Conservation (phyloP, 2,329 filamentous ascomycete genomes). For the Periconia macrospinosa region DNA sequence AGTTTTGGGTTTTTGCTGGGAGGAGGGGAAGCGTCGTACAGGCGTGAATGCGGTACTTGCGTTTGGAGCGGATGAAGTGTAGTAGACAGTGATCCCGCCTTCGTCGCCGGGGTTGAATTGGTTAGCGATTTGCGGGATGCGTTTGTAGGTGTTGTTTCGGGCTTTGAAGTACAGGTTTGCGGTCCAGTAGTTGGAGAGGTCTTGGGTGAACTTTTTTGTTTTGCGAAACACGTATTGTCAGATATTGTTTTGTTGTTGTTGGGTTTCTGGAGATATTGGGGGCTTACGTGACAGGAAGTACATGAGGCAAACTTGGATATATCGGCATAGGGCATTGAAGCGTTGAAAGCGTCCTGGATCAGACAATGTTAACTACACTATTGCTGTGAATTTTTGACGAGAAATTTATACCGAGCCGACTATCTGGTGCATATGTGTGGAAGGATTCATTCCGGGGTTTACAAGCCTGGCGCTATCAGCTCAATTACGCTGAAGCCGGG, state of each 20-base stretch:
- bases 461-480: conserved; percentile 17
- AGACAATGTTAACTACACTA: background rate
- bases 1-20: background rate
- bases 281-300: conserved; percentile 22
- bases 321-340: conserved; percentile 15
- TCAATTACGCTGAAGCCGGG: background rate
- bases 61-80: conserved; percentile 15
- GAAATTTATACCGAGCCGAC: conserved; percentile 17
- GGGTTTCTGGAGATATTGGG: background rate
- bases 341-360: conserved; percentile 18
- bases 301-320: conserved; percentile 18
- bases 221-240: no score
- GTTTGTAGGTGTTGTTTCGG: conserved; percentile 18
- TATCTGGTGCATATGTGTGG: conserved; percentile 23
- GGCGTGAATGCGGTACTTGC: conserved; percentile 22
- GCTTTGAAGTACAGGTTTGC: conserved; percentile 19
- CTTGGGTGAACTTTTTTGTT: conserved; percentile 5
- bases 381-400: background rate
- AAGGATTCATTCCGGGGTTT: conserved; percentile 19
- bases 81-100: conserved; percentile 22
- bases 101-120: conserved; percentile 24
- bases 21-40: conserved; percentile 3
- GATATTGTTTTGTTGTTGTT: no score
- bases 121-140: conserved; percentile 17
- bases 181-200: conserved; percentile 19